Conservation (phyloP, 352 stramenopile genomes). For the Chrysophaeum taylorii region DNA sequence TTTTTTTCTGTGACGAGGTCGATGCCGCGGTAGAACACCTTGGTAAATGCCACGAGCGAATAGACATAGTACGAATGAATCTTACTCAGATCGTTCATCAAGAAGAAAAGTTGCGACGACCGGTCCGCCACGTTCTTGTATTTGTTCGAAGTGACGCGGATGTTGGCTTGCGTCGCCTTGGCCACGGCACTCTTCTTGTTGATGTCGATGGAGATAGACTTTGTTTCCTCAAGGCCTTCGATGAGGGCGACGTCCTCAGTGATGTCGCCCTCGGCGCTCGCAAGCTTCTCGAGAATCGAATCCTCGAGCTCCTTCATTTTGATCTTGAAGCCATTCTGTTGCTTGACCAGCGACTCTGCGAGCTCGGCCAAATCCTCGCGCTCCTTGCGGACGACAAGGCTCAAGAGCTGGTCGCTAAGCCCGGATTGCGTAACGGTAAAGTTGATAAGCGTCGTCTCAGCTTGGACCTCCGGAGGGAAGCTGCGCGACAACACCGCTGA, state of each 20-base stretch:
- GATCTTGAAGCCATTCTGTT: constrained; percentile 89
- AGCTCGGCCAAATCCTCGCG: constrained; percentile 50
- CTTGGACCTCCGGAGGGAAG: constrained; percentile 85
- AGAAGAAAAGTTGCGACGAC: constrained; percentile 83
- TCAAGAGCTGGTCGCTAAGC: constrained; percentile 79
- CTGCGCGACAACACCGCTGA: too few relatives aligned
- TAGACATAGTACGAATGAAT: constrained; percentile 95
- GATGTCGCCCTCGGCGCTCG: constrained; percentile 88
- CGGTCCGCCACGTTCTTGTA: constrained; percentile 82
- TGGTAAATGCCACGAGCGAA: constrained; percentile 84
- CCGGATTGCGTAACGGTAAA: constrained; percentile 82
- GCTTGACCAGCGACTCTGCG: constrained; percentile 74
- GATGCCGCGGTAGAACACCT: constrained; percentile 86
- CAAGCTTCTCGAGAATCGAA: constrained; percentile 82
- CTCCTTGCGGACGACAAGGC: constrained; percentile 80
- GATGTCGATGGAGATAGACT: constrained; percentile 75
- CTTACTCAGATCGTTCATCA: constrained; percentile 92
- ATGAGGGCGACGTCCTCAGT: constrained; percentile 92
- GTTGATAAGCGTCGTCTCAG: constrained; percentile 84
- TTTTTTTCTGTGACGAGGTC: constrained; percentile 62
- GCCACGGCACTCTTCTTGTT: constrained; percentile 80
- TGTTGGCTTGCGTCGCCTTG: constrained; percentile 76
- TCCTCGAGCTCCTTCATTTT: constrained; percentile 89
- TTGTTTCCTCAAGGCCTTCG: constrained; percentile 84
- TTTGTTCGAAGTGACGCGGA: constrained; percentile 84